Conservation (phyloP, 2,329 filamentous ascomycete species). For the Fusarium liriodendri region DNA sequence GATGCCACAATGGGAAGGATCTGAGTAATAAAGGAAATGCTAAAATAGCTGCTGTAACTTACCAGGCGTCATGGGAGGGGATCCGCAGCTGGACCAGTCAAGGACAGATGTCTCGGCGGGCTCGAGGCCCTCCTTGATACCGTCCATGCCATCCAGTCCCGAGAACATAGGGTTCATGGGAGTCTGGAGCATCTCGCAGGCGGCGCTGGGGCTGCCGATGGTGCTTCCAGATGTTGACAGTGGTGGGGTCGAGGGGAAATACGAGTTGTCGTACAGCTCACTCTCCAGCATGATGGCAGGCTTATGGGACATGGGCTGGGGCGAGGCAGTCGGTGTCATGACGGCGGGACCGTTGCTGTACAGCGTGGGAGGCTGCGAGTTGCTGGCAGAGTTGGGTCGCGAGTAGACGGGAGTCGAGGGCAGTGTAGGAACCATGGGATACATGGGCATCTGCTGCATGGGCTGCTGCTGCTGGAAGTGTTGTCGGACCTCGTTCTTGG, state of each 20-base stretch:
- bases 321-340: conserved; percentile 81
- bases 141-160: conserved; percentile 72
- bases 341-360: conserved; percentile 69
- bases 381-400: conserved; percentile 72
- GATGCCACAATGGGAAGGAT: conserved; percentile 10
- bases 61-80: conserved; percentile 92
- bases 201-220: conserved; percentile 85
- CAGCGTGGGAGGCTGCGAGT: conserved; percentile 71
- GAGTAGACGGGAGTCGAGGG: conserved; percentile 74
- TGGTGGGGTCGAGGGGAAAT: conserved; percentile 87
- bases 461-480: conserved; percentile 74
- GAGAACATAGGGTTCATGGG: conserved; percentile 85
- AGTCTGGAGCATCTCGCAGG: conserved; percentile 81
- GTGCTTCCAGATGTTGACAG: conserved; percentile 87
- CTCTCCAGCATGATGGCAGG: conserved; percentile 84
- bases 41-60: conserved; percentile 57
- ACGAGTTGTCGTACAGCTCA: conserved; percentile 75
- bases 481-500: conserved; percentile 77
- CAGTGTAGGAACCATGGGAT: conserved; percentile 66
- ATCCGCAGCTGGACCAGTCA: conserved; percentile 82
- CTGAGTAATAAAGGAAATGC: not conserved
- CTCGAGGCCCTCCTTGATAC: conserved; percentile 77
- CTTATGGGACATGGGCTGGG: conserved; percentile 79
- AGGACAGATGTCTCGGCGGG: conserved; percentile 79
- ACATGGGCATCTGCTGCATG: conserved; percentile 61